Conservation (phyloP, 2,329 filamentous ascomycete genomes). For the Fusarium buxicola region DNA sequence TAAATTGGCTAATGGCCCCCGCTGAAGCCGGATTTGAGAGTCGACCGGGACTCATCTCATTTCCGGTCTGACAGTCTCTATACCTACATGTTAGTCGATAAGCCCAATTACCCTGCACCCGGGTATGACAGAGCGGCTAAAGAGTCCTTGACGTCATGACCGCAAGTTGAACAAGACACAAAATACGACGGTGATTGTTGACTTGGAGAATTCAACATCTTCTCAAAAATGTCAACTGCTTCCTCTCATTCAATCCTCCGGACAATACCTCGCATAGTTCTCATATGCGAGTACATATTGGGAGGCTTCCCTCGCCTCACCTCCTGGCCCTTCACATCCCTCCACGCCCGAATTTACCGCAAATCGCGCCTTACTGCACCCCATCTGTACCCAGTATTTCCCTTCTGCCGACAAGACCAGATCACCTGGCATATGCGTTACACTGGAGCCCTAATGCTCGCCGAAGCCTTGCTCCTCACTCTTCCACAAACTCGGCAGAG, state of each 20-base stretch:
- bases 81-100: too few relatives aligned
- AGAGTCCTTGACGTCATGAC: background rate
- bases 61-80: too few relatives aligned
- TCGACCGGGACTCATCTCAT: too few relatives aligned
- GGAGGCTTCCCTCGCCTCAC: background rate
- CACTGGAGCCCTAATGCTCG: background rate
- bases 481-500: background rate
- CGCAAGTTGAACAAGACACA: too few relatives aligned
- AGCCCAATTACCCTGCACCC: background rate
- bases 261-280: background rate
- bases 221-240: too few relatives aligned
- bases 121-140: too few relatives aligned
- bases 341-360: background rate
- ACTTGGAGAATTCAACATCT: too few relatives aligned
- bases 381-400: background rate
- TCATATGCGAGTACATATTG: background rate
- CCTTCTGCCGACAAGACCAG: background rate
- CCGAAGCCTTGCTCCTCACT: background rate
- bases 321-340: background rate
- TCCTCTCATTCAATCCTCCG: background rate
- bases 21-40: too few relatives aligned
- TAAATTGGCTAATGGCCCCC: too few relatives aligned
- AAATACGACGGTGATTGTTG: too few relatives aligned
- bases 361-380: background rate
- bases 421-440: background rate